Conservation (phyloP, 345 rosid genomes). For the Gossypium anomalum region DNA sequence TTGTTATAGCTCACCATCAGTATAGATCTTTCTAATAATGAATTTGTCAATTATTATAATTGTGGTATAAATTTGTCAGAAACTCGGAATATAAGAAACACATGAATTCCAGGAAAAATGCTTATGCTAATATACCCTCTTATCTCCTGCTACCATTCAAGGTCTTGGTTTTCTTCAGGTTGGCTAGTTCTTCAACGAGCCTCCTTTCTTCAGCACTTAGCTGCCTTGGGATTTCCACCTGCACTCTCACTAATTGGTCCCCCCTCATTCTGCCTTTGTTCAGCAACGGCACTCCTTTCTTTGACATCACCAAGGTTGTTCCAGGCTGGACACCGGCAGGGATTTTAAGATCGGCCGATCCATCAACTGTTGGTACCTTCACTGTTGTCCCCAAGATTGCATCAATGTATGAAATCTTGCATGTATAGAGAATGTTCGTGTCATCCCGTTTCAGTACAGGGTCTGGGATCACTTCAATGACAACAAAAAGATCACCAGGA, state of each 20-base stretch:
- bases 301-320: constrained; percentile 37
- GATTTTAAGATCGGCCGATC: constrained; percentile 35
- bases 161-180: constrained; percentile 34
- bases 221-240: constrained; percentile 1
- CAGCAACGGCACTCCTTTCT: constrained; percentile 16
- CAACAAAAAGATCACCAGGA: constrained; percentile 41
- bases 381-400: constrained; percentile 38
- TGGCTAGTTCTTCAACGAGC: constrained; percentile 35
- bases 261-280: neutral
- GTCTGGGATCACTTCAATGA: constrained; percentile 33
- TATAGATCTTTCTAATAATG: neutral
- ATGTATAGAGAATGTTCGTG: constrained; percentile 32
- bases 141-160: constrained; percentile 11
- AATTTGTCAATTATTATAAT: neutral
- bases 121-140: neutral
- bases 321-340: constrained; percentile 38
- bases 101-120: neutral
- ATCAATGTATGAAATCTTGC: constrained; percentile 40
- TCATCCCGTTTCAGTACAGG: constrained; percentile 34
- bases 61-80: no score
- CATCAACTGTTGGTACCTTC: constrained; percentile 41
- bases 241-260: constrained; percentile 5
- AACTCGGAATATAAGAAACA: neutral
- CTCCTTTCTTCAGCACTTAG: constrained; percentile 5
- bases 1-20: neutral